A percentile compares a stretch with the other conserved stretches of the same genome.
These are phyloP conservation scores for Geosmithia putterillii DNA, from an alignment of 2,329 filamentous ascomycete species.

Conservation along the genomic window DNA sequence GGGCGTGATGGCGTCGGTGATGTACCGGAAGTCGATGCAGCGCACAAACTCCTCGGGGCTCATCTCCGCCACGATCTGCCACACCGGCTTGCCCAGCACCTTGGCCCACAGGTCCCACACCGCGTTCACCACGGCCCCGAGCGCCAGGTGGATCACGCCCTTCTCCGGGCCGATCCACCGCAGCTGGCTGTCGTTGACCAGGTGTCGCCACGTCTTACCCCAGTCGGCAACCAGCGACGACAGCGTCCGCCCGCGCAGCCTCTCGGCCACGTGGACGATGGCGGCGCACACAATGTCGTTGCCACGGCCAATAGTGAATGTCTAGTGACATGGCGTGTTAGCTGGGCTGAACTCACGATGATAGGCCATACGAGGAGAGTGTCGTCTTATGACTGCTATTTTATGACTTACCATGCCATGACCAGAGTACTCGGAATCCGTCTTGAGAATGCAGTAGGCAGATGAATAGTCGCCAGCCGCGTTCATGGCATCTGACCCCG, in stretches of 20 bases:
- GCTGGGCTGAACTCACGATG: not conserved
- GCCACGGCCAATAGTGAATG: slow-evolving; percentile 78
- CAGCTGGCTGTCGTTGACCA: slow-evolving; percentile 83
- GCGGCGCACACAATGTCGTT: slow-evolving; percentile 87
- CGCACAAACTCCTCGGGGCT: slow-evolving; percentile 73
- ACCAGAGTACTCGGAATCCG: slow-evolving; percentile 57
- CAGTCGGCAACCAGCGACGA: slow-evolving; percentile 67
- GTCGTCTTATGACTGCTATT: too few species aligned
- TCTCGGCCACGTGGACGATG: slow-evolving; percentile 65
- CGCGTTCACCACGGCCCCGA: slow-evolving; percentile 81
- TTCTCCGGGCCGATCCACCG: slow-evolving; percentile 94
- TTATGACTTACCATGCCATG: slow-evolving; percentile 60
- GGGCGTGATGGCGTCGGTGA: slow-evolving; percentile 83
- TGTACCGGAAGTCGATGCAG: slow-evolving; percentile 91
- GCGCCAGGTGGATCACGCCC: slow-evolving; percentile 83
- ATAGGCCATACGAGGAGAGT: not conserved
- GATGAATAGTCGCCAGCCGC: slow-evolving; percentile 84
- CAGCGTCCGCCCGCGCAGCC: slow-evolving; percentile 63
- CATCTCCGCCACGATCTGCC: slow-evolving; percentile 85
- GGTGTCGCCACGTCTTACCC: slow-evolving; percentile 81
- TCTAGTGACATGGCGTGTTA: slow-evolving; percentile 19
- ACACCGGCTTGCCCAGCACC: slow-evolving; percentile 73
- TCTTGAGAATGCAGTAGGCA: slow-evolving; percentile 87
- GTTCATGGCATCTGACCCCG: slow-evolving; percentile 96
- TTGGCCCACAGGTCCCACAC: slow-evolving; percentile 97